Conservation (phyloP, 2,329 filamentous ascomycete genomes). For the Paraphoma sp. region DNA sequence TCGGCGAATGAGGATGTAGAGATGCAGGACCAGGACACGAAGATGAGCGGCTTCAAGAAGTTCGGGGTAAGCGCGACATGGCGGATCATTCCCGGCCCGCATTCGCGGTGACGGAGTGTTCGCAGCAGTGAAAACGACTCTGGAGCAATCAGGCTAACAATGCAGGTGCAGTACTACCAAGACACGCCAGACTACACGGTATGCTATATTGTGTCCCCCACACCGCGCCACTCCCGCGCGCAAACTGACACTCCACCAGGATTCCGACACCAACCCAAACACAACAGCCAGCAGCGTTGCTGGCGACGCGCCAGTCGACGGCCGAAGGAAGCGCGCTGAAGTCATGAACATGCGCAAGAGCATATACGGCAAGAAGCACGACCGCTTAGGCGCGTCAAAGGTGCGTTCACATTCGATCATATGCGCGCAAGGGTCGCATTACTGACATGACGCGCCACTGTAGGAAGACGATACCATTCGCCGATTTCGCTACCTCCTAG, state of each 20-base stretch:
- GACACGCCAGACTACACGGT: conserved; percentile 70
- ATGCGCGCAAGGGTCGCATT: neutral
- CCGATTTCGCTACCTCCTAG: conserved; percentile 91
- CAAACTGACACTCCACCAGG: conserved; percentile 50
- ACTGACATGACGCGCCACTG: conserved; percentile 14
- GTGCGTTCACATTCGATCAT: conserved; percentile 55
- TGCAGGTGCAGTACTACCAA: conserved; percentile 53
- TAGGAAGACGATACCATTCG: conserved; percentile 95
- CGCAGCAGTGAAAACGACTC: neutral
- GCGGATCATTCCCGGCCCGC: conserved; percentile 7
- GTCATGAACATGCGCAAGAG: conserved; percentile 88
- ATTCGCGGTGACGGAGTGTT: conserved; percentile 4
- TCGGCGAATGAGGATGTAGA: conserved; percentile 48
- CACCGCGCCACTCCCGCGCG: conserved; percentile 1
- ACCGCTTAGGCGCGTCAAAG: conserved; percentile 89
- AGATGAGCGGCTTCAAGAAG: conserved; percentile 43
- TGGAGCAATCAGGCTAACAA: conserved; percentile 31
- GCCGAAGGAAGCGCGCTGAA: conserved; percentile 84
- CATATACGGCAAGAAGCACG: conserved; percentile 94
- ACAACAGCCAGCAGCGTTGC: conserved; percentile 82
- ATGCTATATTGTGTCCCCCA: conserved; percentile 21
- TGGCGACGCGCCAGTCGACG: conserved; percentile 76
- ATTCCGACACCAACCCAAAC: conserved; percentile 71
- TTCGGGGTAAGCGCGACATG: conserved; percentile 37
- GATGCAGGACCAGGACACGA: conserved; percentile 45